Percentiles rank a stretch among this genome's conserved stretches.
These are phyloP conservation scores for Microascus cirrosus DNA, from an alignment of 2,329 filamentous ascomycete genomes.

Conservation along the genomic window DNA sequence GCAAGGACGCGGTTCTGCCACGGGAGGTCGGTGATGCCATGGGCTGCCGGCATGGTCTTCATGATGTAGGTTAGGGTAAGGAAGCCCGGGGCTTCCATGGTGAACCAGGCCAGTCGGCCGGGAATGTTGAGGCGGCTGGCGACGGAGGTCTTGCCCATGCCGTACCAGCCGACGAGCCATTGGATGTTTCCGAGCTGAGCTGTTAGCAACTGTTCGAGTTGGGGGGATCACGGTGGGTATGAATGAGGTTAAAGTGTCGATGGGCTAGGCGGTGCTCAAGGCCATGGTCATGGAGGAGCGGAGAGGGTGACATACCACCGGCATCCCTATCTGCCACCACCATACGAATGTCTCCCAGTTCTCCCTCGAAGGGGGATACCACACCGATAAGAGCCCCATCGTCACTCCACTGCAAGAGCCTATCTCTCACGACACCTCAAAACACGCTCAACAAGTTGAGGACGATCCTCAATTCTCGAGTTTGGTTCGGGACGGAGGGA, in stretches of 20 bases:
- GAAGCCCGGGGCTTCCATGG: slow-evolving; percentile 77
- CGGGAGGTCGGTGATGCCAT: slow-evolving; percentile 50
- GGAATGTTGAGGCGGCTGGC: slow-evolving; percentile 71
- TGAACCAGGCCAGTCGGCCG: slow-evolving; percentile 75
- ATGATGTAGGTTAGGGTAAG: slow-evolving; percentile 71
- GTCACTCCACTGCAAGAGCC: background rate
- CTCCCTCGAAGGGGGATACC: slow-evolving; percentile 46
- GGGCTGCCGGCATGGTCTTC: slow-evolving; percentile 48
- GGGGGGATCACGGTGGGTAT: background rate
- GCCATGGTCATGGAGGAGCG: background rate
- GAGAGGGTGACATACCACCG: slow-evolving; percentile 28
- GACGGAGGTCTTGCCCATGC: slow-evolving; percentile 84
- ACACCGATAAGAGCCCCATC: slow-evolving; percentile 39
- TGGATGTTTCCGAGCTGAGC: slow-evolving; percentile 53
- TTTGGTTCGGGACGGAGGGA: no score
- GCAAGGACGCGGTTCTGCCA: slow-evolving; percentile 71
- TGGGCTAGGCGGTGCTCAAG: background rate
- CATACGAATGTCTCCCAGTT: slow-evolving; percentile 43
- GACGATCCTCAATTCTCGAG: no score
- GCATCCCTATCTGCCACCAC: slow-evolving; percentile 40
- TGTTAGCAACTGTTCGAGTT: background rate
- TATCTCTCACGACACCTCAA: background rate
- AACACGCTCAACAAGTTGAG: no score
- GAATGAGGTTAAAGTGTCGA: no score
- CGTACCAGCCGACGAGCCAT: slow-evolving; percentile 72